Conservation (phyloP, 768 basidiomycete species). For the Russula abietina region DNA sequence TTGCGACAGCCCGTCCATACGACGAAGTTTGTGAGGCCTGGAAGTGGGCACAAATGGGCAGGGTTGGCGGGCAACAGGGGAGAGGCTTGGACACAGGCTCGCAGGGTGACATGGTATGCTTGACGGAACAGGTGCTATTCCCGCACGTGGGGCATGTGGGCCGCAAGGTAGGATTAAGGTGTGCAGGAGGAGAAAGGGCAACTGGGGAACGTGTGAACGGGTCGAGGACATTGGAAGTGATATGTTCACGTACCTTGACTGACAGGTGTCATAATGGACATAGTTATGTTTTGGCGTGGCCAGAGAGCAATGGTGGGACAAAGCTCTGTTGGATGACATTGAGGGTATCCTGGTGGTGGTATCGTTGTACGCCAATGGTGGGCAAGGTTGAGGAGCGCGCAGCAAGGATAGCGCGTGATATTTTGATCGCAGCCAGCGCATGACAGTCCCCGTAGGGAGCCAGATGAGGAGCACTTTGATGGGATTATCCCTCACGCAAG, state of each 20-base stretch:
- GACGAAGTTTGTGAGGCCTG: background rate
- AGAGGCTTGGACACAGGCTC: background rate
- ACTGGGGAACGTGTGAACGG: background rate
- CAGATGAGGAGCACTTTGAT: background rate
- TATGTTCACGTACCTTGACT: background rate
- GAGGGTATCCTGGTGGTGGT: constrained; percentile 10
- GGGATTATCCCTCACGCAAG: constrained; percentile 1
- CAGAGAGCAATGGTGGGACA: background rate
- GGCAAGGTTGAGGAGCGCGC: background rate
- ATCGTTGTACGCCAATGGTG: background rate
- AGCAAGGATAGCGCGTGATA: background rate
- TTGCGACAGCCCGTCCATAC: background rate
- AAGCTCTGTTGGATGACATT: constrained; percentile 5
- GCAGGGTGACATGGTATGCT: background rate
- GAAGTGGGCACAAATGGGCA: background rate
- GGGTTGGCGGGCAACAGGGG: background rate
- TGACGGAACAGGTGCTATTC: background rate
- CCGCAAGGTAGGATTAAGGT: background rate
- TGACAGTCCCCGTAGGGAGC: background rate
- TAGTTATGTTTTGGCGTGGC: background rate
- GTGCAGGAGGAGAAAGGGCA: background rate
- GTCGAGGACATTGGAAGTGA: background rate
- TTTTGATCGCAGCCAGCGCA: background rate
- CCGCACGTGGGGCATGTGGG: background rate
- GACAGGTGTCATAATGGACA: background rate